phyloP scores from a whole-genome alignment of 2,329 filamentous ascomycete genomes.

The Colletotrichum sp. region DNA sequence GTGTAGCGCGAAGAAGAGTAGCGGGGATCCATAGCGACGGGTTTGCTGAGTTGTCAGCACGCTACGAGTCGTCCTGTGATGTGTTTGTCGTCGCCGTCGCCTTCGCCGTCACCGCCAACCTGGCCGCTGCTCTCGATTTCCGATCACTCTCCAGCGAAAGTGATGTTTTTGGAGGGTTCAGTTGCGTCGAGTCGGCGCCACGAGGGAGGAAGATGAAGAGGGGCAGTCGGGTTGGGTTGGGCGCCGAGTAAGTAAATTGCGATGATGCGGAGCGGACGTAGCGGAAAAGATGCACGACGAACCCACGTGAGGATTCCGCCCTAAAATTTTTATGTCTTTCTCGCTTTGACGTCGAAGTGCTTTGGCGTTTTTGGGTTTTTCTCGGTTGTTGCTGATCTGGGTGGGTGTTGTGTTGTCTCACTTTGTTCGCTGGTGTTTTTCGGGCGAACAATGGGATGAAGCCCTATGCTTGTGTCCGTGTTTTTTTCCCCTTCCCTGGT shows the following conservation, averaged over 20 bases:
- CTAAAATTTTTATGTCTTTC: background rate
- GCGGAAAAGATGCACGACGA: constrained; percentile 8
- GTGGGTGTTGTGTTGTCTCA: constrained; percentile 9
- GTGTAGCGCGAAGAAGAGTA: constrained; percentile 22
- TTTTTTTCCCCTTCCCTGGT: background rate
- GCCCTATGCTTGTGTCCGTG: background rate
- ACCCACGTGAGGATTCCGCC: constrained; percentile 19
- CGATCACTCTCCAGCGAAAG: background rate
- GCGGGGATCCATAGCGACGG: constrained; percentile 23
- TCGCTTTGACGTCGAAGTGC: constrained; percentile 5
- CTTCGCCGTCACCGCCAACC: background rate
- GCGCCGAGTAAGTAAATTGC: background rate
- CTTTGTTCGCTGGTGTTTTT: constrained; percentile 16
- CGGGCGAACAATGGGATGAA: background rate
- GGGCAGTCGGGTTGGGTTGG: background rate
- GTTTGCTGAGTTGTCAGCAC: background rate
- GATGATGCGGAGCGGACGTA: constrained; percentile 2
- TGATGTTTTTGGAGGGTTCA: background rate
- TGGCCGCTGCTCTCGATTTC: background rate
- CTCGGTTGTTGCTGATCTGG: background rate
- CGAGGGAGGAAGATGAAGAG: background rate
- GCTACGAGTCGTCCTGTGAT: background rate
- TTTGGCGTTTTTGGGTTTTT: constrained; percentile 10
- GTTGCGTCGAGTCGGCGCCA: background rate
- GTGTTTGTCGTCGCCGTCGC: background rate